Evolutionary conservation across 805 yeast genomes (phyloP).

Genomic region (Monosporozyma siamensis): DNA sequence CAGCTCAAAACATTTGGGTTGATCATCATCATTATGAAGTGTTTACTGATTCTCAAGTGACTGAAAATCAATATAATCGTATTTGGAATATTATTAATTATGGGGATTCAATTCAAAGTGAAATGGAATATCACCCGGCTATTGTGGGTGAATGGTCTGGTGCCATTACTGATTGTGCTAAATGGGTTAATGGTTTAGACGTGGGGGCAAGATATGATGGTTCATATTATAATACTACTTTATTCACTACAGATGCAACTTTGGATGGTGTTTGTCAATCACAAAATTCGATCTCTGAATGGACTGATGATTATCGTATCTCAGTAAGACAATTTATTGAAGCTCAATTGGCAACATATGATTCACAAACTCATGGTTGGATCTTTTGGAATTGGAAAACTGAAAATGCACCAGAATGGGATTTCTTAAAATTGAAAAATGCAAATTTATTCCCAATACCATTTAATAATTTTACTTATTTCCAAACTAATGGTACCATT

Average conservation of each 20-base stretch:
- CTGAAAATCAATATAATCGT: slow-evolving; percentile 31
- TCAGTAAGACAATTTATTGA: slow-evolving; percentile 49
- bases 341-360: slow-evolving; percentile 49
- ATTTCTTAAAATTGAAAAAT: slow-evolving; percentile 41
- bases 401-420: slow-evolving; percentile 61
- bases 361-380: slow-evolving; percentile 44
- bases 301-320: slow-evolving; percentile 35
- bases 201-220: slow-evolving; percentile 57
- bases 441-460: slow-evolving; percentile 55
- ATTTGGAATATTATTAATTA: slow-evolving; percentile 25
- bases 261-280: slow-evolving; percentile 37
- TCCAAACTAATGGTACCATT: slow-evolving; percentile 20
- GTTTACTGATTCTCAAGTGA: slow-evolving; percentile 56
- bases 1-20: slow-evolving; percentile 52
- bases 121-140: slow-evolving; percentile 37
- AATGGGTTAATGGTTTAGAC: slow-evolving; percentile 62
- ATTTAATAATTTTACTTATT: slow-evolving; percentile 43
- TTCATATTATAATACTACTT: slow-evolving; percentile 28
- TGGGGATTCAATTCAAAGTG: slow-evolving; percentile 25
- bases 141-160: slow-evolving; percentile 66
- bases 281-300: slow-evolving; percentile 30
- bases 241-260: slow-evolving; percentile 8
- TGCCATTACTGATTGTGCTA: slow-evolving; percentile 61
- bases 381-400: slow-evolving; percentile 68
- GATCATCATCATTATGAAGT: slow-evolving; percentile 93